Conservation (phyloP, 176 grass and related monocot species). For the Avena sativa region DNA sequence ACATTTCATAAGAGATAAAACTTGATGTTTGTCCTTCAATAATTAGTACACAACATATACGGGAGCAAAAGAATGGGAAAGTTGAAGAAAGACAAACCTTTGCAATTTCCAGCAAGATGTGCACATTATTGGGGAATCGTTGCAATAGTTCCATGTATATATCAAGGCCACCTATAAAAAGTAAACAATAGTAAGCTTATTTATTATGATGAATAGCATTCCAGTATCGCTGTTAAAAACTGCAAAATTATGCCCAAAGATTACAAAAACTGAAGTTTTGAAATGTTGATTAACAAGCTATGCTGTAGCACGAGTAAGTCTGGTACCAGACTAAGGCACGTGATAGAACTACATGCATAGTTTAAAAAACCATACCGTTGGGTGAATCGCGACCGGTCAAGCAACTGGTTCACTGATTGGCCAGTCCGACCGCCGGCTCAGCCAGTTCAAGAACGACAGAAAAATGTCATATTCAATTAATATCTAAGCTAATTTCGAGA, state of each 20-base stretch:
- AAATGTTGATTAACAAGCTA: constrained; percentile 13
- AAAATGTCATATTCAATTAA: background rate
- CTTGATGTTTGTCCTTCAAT: background rate
- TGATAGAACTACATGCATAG: background rate
- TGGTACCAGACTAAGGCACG: background rate
- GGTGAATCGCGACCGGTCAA: background rate
- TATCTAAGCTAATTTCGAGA: background rate
- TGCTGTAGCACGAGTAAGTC: background rate
- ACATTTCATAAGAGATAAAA: constrained; percentile 10
- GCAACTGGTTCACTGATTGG: background rate
- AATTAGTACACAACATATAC: background rate
- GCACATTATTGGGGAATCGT: constrained; percentile 90
- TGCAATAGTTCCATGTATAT: constrained; percentile 87
- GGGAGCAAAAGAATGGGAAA: background rate
- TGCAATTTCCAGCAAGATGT: constrained; percentile 91
- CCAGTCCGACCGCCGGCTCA: background rate
- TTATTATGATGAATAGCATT: constrained; percentile 25
- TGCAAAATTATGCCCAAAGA: constrained; percentile 30
- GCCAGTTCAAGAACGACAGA: background rate
- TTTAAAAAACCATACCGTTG: background rate
- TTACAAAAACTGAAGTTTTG: background rate
- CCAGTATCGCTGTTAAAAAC: background rate
- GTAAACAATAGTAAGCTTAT: constrained; percentile 16
- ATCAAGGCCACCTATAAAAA: constrained; percentile 85
- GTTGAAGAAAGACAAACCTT: constrained; percentile 66